Percentiles rank a stretch among this genome's conserved stretches.
These are phyloP conservation scores for Nemania diffusa DNA, from an alignment of 2,329 filamentous ascomycete species.

Conservation along the genomic window DNA sequence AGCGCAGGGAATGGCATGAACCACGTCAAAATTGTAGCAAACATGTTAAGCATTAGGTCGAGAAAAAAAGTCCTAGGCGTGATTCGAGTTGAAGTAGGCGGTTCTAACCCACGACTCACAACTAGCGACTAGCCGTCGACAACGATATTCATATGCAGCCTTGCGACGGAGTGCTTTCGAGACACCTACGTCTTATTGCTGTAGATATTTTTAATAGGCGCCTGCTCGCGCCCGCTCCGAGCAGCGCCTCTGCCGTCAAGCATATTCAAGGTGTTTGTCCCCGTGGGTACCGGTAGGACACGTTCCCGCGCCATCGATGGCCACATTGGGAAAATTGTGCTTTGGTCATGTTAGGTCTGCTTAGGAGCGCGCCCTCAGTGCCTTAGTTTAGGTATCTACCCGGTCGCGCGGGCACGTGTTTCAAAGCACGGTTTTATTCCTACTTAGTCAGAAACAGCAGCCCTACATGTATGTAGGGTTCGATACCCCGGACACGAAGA, in stretches of 20 bases:
- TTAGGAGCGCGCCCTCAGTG: not conserved
- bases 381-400: not conserved
- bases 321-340: not conserved
- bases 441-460: not conserved
- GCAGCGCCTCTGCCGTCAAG: not conserved
- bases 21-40: conserved; percentile 47
- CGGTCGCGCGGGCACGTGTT: not conserved
- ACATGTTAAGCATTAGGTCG: conserved; percentile 39
- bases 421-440: not conserved
- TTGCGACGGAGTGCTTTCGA: conserved; percentile 36
- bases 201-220: not conserved
- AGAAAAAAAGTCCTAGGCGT: conserved; percentile 6
- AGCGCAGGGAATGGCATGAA: conserved; percentile 37
- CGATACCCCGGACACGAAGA: not conserved
- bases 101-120: conserved; percentile 39
- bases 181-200: not conserved
- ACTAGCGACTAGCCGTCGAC: no score
- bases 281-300: not conserved
- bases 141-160: no score
- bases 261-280: not conserved
- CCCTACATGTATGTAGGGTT: not conserved
- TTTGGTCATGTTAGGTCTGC: not conserved
- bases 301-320: not conserved
- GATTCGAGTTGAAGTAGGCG: not conserved
- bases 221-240: no score